Evolutionary conservation across 306 rosid species (phyloP).

Genomic region (Sophora flavescens): DNA sequence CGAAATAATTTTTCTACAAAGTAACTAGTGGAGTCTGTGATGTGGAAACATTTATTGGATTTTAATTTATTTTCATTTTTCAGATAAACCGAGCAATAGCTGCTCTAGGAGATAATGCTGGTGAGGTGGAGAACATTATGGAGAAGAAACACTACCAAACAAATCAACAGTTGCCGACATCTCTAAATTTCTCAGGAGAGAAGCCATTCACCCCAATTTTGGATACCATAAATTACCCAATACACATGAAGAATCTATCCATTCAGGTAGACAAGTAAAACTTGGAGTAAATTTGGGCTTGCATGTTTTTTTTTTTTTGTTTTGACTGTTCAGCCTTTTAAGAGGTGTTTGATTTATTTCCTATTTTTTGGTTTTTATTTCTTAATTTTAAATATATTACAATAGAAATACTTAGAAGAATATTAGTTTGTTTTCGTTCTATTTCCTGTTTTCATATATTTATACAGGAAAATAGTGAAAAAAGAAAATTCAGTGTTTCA

Average conservation of each 20-base stretch:
- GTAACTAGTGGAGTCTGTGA: neutral
- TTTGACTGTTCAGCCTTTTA: neutral
- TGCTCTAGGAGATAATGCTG: conserved; percentile 17
- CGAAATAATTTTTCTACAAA: too few species aligned
- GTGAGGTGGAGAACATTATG: conserved; percentile 26
- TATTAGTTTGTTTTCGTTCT: too few species aligned
- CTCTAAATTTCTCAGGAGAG: conserved; percentile 62
- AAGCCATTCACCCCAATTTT: conserved; percentile 71
- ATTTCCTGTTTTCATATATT: too few species aligned
- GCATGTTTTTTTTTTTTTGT: neutral
- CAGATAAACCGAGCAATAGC: conserved; percentile 49
- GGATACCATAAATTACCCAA: conserved; percentile 65
- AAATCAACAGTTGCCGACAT: conserved; percentile 19
- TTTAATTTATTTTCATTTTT: conserved; percentile 13
- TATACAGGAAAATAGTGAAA: too few species aligned
- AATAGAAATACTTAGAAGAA: too few species aligned
- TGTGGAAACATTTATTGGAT: neutral
- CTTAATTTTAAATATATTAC: too few species aligned
- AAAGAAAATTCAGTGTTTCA: too few species aligned
- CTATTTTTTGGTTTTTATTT: too few species aligned
- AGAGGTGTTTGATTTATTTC: too few species aligned
- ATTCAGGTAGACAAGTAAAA: conserved; percentile 44
- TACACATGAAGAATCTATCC: conserved; percentile 68
- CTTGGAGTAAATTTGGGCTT: neutral
- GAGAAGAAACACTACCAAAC: neutral